Base-by-base conservation (phyloP, 208 protist species). In the Wallacemonas sp. region DNA sequence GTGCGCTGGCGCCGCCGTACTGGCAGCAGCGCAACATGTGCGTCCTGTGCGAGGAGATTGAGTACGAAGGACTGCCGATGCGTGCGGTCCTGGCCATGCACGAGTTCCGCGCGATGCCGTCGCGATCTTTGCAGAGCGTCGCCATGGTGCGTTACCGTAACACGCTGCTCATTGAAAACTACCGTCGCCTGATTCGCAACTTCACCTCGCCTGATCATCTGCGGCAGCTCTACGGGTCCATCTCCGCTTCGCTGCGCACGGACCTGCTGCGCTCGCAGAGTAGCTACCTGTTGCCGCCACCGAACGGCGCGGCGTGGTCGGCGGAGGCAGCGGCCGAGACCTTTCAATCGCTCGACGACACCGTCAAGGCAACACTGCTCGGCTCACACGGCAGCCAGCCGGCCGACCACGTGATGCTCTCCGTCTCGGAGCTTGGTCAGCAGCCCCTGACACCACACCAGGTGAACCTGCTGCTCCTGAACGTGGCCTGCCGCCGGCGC, bases 1-100 rank as follows among this genome's bases (percentile, higher is more conserved):
- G 80, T 65, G 78, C 85, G 44, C 72, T 96, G 16, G 77, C 83
- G 12, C 83, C 87, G 16, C 72, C 82, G 3, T 64, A 81, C 56
- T 92, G 85, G 87, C 90, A 96, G 74, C 58, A 87, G 11, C 65
- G 79, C 26, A 93, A 91, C 65, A 85, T 96, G 49, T 68, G 89
- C 29, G 65, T 87, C 17, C 43, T 96, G 23, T 78, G 74, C 23
- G 87, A 93, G 74, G 73, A 73, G 34, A 83, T 96, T 46, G 82
- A 85, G 65, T 69, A 79, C 48, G 73, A 85, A 19, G 87, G 87
- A 9, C 72, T 81, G 60, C 90, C 87, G 17, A 81, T 86, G 76
- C 83, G 87, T 2, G 80, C 85, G 30, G 78, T 79, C 47, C 56
- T 68, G 49, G 65, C 68, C 26, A 65, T 96, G 41, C 62, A 79